phyloP scores from a whole-genome alignment of 2,329 filamentous ascomycete genomes.

The Penicillium sclerotigenum region DNA sequence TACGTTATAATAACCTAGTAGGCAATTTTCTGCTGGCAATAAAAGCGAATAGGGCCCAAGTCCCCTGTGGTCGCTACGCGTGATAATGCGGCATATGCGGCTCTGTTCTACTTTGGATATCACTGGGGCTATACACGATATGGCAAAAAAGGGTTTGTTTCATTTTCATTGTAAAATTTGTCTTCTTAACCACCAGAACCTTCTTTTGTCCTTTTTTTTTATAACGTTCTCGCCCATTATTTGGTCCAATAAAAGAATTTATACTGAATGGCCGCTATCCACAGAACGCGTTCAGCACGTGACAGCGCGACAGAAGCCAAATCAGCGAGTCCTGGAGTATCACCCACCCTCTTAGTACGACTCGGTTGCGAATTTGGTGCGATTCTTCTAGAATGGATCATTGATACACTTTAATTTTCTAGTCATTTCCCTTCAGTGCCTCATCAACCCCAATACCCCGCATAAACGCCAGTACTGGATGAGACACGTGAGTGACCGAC shows the following conservation, averaged over 20 bases:
- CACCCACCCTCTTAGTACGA: background rate
- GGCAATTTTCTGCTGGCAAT: background rate
- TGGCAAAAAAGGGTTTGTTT: background rate
- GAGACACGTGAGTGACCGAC: background rate
- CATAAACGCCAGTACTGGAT: background rate
- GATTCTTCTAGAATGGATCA: background rate
- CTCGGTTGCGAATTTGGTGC: background rate
- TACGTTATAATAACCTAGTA: background rate
- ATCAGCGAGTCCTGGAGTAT: background rate
- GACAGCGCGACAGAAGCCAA: slow-evolving; percentile 1
- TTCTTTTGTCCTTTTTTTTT: too few relatives aligned
- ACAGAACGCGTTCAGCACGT: slow-evolving; percentile 1
- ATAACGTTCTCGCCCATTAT: background rate
- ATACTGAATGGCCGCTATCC: background rate
- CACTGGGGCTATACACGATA: background rate
- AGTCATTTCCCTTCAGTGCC: background rate
- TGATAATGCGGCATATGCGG: background rate
- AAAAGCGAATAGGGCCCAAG: background rate
- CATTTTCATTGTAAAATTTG: background rate
- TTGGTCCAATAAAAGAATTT: background rate
- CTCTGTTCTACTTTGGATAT: background rate
- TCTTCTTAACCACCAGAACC: background rate
- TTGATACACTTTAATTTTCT: background rate
- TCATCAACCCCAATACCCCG: background rate
- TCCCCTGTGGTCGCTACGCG: too few relatives aligned